Base-by-base conservation (phyloP, 2,329 filamentous ascomycete genomes). In the Trichoderma lentiforme region DNA sequence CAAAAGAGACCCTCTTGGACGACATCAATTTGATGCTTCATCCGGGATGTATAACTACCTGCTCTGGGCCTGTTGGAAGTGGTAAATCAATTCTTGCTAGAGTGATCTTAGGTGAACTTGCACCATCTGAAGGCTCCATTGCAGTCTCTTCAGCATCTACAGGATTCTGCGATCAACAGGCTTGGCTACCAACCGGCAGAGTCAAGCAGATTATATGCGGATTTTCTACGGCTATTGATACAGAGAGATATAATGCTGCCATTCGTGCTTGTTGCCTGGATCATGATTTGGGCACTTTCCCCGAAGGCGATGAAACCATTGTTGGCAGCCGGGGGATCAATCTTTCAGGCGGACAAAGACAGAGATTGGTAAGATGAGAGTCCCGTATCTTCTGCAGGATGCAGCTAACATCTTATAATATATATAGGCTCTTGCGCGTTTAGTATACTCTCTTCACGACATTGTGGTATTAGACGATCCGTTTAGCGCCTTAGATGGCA, bases 21-120 rank as follows among this genome's bases (percentile, higher is more conserved):
- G 43, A 65, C 12, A 39, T 82, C 18, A 75, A 73, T 61, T 51
- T 82, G 1, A 60, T 73, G 0, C 39, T 81, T 15, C 34, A 24
- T 1, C 47, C 58, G 24, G 78, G 77, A 1, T 76, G 76, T 2
- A 32, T 81, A 2, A 70, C 73, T 1, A 75, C 81, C 1, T 73
- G 75, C 8, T 75, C 77, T 0, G 79, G 79, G 4, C 71, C 77
- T 8, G 76, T 75, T 6, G 79, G 76, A 3, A 72, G 75, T 58
- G 79, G 79, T 5, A 81, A 80, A 62, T 76, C 79, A 1, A 74
- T 73, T 1, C 57, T 80, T 28, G 30, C 74, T 0, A 75, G 73
- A 4, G 63, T 74, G 1, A 74, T 81, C 12, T 32, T 76, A 3
- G 74, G 74, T 2, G 75, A 76, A 28, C 32, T 74, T 30, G 6